phyloP scores from a whole-genome alignment of 1,284 basidiomycete species.

The Xanthoconium separans region DNA sequence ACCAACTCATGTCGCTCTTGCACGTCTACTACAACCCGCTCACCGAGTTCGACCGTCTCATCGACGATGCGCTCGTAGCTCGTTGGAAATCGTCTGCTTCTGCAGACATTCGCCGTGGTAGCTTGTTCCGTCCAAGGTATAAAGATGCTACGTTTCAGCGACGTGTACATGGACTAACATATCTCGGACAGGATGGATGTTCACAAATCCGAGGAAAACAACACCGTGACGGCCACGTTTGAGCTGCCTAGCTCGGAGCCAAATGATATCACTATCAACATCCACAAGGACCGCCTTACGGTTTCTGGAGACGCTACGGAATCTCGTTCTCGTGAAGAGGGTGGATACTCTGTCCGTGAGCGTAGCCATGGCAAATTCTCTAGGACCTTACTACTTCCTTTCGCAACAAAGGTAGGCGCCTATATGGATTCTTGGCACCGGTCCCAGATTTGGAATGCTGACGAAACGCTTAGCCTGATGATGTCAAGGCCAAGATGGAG shows the following conservation, averaged over 20 bases:
- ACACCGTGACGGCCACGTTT: constrained; percentile 43
- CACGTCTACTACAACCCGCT: constrained; percentile 43
- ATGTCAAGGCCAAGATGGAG: too few relatives aligned
- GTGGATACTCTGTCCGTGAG: not conserved
- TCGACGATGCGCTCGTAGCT: constrained; percentile 41
- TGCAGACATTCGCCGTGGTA: not conserved
- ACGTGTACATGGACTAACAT: too few relatives aligned
- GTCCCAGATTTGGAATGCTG: too few relatives aligned
- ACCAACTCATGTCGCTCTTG: too few relatives aligned
- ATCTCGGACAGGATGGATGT: constrained; percentile 39
- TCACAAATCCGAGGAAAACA: constrained; percentile 38
- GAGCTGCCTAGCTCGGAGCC: constrained; percentile 45
- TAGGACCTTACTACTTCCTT: not conserved
- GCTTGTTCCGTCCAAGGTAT: constrained; percentile 4
- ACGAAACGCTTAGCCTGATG: too few relatives aligned
- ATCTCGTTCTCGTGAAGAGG: not conserved
- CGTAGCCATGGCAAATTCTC: constrained; percentile 4
- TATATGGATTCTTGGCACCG: too few relatives aligned
- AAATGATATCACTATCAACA: constrained; percentile 40
- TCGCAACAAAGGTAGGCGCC: constrained; percentile 3
- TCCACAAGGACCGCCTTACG: constrained; percentile 41
- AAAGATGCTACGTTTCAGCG: not conserved
- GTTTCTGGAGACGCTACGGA: constrained; percentile 38
- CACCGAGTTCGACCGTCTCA: constrained; percentile 45
- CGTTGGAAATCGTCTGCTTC: not conserved